phyloP scores from a whole-genome alignment of 106 monocot genomes.

The Xerophyta viscosa region DNA sequence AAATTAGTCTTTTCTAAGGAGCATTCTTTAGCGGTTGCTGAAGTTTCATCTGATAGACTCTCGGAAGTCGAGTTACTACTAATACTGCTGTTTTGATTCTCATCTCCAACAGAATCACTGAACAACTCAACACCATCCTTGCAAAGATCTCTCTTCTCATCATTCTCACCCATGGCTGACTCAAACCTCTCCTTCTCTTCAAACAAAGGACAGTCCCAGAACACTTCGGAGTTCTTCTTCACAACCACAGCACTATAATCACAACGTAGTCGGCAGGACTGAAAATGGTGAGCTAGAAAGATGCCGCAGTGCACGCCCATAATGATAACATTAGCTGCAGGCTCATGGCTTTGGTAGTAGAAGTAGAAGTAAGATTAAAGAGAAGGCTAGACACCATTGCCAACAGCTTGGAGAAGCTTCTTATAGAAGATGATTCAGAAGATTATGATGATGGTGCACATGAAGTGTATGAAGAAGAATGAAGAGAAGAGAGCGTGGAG shows the following conservation, averaged over 20 bases:
- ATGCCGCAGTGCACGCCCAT: no score
- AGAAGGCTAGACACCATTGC: background rate
- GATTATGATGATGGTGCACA: background rate
- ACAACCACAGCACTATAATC: background rate
- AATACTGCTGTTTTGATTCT: background rate
- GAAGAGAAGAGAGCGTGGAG: background rate
- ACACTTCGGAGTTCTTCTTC: background rate
- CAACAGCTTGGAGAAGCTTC: background rate
- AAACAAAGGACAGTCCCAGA: conserved; percentile 22
- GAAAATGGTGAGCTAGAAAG: background rate
- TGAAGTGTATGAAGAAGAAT: background rate
- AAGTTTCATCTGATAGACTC: conserved; percentile 3
- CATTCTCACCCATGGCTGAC: conserved; percentile 17
- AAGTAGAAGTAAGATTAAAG: background rate
- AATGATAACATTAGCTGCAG: background rate
- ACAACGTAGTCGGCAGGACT: no score
- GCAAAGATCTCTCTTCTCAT: background rate
- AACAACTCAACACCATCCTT: conserved; percentile 12
- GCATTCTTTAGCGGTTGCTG: no score
- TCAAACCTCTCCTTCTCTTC: conserved; percentile 6
- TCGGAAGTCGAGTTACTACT: conserved; percentile 31
- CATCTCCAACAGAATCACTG: conserved; percentile 32
- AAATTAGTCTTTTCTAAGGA: conserved; percentile 16
- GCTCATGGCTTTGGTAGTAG: background rate
- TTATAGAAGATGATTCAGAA: background rate